Evolutionary conservation across 352 stramenopile species (phyloP).

Genomic region (Pythium plurisporium): DNA sequence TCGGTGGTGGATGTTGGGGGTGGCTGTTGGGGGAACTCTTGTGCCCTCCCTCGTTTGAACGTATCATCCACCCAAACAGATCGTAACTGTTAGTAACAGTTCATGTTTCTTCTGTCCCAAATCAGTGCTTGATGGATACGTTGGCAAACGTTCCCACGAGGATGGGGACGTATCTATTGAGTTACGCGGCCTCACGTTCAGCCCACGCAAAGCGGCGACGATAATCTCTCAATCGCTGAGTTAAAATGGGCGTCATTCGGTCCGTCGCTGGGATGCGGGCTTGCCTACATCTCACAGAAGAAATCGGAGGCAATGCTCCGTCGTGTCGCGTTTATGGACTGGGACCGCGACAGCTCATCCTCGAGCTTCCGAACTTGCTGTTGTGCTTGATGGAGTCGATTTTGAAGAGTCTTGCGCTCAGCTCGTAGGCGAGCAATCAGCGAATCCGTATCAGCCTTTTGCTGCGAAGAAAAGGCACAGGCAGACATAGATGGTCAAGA

Average conservation of each 20-base stretch:
- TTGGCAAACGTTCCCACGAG: not conserved
- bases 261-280: too few relatives aligned
- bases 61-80: constrained; percentile 17
- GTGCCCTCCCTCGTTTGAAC: constrained; percentile 13
- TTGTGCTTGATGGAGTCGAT: constrained; percentile 46
- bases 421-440: constrained; percentile 38
- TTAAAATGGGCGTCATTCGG: too few relatives aligned
- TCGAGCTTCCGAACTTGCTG: constrained; percentile 54
- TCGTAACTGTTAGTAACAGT: too few relatives aligned
- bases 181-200: constrained; percentile 4
- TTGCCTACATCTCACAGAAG: constrained; percentile 54
- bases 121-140: not conserved
- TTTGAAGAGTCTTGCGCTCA: constrained; percentile 41
- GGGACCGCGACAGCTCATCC: constrained; percentile 48
- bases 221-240: too few relatives aligned
- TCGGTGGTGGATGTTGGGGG: constrained; percentile 9
- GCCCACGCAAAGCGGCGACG: not conserved
- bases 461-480: constrained; percentile 29
- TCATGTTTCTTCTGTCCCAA: too few relatives aligned
- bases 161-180: constrained; percentile 1
- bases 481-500: constrained; percentile 27
- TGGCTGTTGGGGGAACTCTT: not conserved
- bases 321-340: constrained; percentile 36
- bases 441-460: constrained; percentile 37
- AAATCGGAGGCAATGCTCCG: constrained; percentile 58